These are phyloP conservation scores for Hypoxylon sp. DNA, from an alignment of 2,329 filamentous ascomycete species.

Conservation along the genomic window DNA sequence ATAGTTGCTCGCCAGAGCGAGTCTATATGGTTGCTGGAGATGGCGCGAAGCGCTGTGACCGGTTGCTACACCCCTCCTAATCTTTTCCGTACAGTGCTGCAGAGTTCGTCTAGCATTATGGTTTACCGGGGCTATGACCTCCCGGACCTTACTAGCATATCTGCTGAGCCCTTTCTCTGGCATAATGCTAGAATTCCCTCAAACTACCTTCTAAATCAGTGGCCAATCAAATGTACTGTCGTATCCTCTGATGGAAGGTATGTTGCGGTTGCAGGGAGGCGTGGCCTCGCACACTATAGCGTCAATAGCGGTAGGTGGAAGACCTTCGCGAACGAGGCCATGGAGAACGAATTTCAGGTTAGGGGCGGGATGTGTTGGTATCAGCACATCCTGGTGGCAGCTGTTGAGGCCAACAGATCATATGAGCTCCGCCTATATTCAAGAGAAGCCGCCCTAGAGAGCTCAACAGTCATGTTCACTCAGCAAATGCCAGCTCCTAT, in stretches of 20 bases:
- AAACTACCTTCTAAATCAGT: constrained; percentile 89
- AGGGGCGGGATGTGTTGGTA: constrained; percentile 99
- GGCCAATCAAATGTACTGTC: constrained; percentile 90
- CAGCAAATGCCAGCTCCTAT: constrained; percentile 87
- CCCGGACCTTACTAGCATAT: constrained; percentile 90
- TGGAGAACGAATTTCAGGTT: constrained; percentile 92
- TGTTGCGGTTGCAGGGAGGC: constrained; percentile 92
- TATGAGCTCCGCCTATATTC: constrained; percentile 95
- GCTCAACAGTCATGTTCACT: constrained; percentile 78
- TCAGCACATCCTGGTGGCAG: constrained; percentile 92
- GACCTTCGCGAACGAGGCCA: constrained; percentile 84
- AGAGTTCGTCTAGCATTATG: constrained; percentile 90
- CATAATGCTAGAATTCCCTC: constrained; percentile 90
- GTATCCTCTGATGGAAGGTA: constrained; percentile 95
- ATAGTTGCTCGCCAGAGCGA: constrained; percentile 80
- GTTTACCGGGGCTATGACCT: constrained; percentile 95
- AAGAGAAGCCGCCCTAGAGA: constrained; percentile 84
- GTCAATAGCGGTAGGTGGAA: constrained; percentile 96
- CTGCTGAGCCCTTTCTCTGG: constrained; percentile 94
- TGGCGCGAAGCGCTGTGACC: constrained; percentile 92
- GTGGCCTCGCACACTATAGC: constrained; percentile 95
- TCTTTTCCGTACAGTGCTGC: constrained; percentile 87
- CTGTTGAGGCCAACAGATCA: constrained; percentile 86
- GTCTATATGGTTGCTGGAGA: constrained; percentile 88
- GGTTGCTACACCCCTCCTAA: constrained; percentile 94